A percentile compares a stretch with the other conserved stretches of the same genome.
These are phyloP conservation scores for Pseudoneurospora amorphoporcata DNA, from an alignment of 495 filamentous ascomycete species.

Conservation along the genomic window DNA sequence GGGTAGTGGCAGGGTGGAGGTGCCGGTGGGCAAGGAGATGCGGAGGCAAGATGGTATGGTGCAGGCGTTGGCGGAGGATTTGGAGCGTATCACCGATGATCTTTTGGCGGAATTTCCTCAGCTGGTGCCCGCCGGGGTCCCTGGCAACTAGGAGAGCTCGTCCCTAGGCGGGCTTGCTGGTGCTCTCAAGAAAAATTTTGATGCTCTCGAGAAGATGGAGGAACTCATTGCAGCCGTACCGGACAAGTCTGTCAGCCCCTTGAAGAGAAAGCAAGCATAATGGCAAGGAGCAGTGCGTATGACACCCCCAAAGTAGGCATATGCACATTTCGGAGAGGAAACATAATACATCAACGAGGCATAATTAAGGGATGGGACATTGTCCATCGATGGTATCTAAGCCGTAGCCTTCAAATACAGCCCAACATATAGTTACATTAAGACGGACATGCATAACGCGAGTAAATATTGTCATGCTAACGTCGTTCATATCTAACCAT, in stretches of 20 bases:
- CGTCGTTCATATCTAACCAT: background rate
- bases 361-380: background rate
- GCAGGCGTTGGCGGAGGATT: conserved; percentile 71
- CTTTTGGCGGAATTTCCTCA: conserved; percentile 61
- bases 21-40: conserved; percentile 54
- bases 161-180: background rate
- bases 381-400: background rate
- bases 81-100: conserved; percentile 73
- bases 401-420: background rate
- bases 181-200: background rate
- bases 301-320: background rate
- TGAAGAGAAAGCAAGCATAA: background rate
- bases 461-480: background rate
- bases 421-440: background rate
- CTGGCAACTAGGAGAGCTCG: background rate
- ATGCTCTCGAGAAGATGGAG: no score
- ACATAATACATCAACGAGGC: background rate
- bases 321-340: background rate
- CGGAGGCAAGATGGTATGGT: conserved; percentile 85
- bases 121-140: conserved; percentile 19
- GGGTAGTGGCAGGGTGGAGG: conserved; percentile 46
- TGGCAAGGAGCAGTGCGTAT: background rate
- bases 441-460: background rate
- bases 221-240: background rate
- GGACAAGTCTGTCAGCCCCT: background rate